phyloP scores from a whole-genome alignment of 1,139 yeast genomes.

The Taphrina deformans region DNA sequence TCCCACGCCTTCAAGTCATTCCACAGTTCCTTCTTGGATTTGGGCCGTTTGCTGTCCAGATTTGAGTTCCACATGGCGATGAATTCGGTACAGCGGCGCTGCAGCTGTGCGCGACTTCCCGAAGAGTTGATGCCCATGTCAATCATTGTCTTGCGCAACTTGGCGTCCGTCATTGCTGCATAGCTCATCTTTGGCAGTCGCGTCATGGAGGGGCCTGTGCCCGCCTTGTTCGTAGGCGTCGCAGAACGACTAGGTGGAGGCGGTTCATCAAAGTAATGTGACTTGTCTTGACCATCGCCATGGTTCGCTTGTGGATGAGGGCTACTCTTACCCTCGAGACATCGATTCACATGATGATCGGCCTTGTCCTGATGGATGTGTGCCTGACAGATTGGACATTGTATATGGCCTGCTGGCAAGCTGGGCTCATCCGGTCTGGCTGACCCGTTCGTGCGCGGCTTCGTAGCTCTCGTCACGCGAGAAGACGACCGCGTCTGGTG shows the following conservation, averaged over 20 bases:
- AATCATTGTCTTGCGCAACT: slow-evolving; percentile 61
- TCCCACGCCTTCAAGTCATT: slow-evolving; percentile 73
- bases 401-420: slow-evolving; percentile 7
- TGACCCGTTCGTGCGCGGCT: not conserved
- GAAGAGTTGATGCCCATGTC: slow-evolving; percentile 57
- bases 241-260: not conserved
- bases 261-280: slow-evolving; percentile 1
- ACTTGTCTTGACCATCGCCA: not conserved
- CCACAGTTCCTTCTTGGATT: slow-evolving; percentile 55
- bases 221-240: not conserved
- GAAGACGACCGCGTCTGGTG: not conserved
- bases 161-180: slow-evolving; percentile 59
- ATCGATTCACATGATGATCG: slow-evolving; percentile 35
- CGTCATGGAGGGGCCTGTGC: slow-evolving; percentile 3
- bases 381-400: slow-evolving; percentile 39
- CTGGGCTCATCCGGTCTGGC: not conserved
- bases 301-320: not conserved
- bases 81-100: slow-evolving; percentile 73
- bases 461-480: not conserved
- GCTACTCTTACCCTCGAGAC: slow-evolving; percentile 15
- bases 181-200: slow-evolving; percentile 64
- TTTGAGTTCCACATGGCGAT: slow-evolving; percentile 80
- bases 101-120: slow-evolving; percentile 67
- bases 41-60: slow-evolving; percentile 72
- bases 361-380: slow-evolving; percentile 37